These are phyloP conservation scores for Annulohypoxylon moriforme DNA, from an alignment of 495 filamentous ascomycete genomes.

Conservation along the genomic window DNA sequence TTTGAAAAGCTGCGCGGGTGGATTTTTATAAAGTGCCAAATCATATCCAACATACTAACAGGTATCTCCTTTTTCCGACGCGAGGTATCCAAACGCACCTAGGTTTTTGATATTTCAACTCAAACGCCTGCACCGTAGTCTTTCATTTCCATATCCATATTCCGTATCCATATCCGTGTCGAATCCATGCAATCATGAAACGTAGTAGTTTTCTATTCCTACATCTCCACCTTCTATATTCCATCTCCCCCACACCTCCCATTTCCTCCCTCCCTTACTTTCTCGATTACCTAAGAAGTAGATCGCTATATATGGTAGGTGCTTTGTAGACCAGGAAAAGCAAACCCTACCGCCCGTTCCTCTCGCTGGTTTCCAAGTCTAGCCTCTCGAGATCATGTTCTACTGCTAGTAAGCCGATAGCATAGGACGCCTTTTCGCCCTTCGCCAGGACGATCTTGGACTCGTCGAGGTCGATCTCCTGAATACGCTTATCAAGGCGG, in stretches of 20 bases:
- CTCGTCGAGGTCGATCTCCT: conserved; percentile 50
- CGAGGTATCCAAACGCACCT: conserved; percentile 20
- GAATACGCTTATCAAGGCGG: conserved; percentile 55
- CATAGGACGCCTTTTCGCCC: conserved; percentile 64
- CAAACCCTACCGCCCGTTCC: conserved; percentile 23
- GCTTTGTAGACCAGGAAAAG: neutral
- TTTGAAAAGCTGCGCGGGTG: neutral
- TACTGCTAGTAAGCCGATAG: conserved; percentile 63
- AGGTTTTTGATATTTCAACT: conserved; percentile 14
- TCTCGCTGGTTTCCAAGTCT: conserved; percentile 50
- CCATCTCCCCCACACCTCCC: neutral
- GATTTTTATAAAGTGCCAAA: conserved; percentile 5
- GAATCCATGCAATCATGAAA: conserved; percentile 8
- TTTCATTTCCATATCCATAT: conserved; percentile 4
- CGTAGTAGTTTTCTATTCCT: neutral
- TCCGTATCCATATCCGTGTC: neutral
- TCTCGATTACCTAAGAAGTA: neutral
- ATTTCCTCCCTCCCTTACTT: neutral
- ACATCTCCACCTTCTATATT: neutral
- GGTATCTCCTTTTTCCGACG: conserved; percentile 6
- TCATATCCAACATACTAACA: conserved; percentile 25
- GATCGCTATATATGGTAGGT: neutral
- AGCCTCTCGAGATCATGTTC: conserved; percentile 64
- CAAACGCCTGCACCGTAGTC: conserved; percentile 11
- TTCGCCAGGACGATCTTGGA: conserved; percentile 56